Conservation (phyloP, 2,329 filamentous ascomycete species). For the Zarea fungicola region DNA sequence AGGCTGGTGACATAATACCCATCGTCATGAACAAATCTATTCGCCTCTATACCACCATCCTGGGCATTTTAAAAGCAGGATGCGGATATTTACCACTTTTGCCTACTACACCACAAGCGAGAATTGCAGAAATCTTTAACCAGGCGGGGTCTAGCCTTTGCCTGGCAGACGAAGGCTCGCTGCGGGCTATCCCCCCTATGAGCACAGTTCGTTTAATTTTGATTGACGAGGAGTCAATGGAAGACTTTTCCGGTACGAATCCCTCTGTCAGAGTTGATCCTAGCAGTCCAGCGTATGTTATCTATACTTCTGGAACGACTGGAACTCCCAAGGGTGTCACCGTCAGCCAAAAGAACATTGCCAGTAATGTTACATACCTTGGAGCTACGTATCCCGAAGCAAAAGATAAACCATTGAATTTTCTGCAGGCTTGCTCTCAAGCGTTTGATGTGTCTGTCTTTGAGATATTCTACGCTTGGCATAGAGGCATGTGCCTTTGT, state of each 20-base stretch:
- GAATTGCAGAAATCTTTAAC: constrained; percentile 55
- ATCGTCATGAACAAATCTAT: constrained; percentile 74
- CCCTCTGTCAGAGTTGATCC: constrained; percentile 33
- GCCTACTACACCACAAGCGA: constrained; percentile 60
- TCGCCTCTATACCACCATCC: constrained; percentile 65
- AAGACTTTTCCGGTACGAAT: constrained; percentile 30
- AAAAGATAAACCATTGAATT: constrained; percentile 37
- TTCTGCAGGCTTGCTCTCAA: constrained; percentile 79
- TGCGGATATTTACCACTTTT: constrained; percentile 76
- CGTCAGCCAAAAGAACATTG: constrained; percentile 69
- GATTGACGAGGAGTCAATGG: constrained; percentile 25
- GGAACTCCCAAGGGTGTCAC: constrained; percentile 75
- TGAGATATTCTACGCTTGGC: constrained; percentile 84
- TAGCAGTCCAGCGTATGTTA: constrained; percentile 63
- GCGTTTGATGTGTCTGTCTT: constrained; percentile 87
- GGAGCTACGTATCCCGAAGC: constrained; percentile 57
- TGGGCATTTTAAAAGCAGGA: constrained; percentile 69
- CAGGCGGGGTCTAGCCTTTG: constrained; percentile 51
- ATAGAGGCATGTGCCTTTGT: constrained; percentile 71
- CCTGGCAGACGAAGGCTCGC: constrained; percentile 32
- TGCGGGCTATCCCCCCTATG: constrained; percentile 13
- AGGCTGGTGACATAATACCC: constrained; percentile 56
- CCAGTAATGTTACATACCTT: constrained; percentile 68
- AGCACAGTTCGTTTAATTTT: constrained; percentile 26
- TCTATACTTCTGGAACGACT: constrained; percentile 82